Base-by-base conservation (phyloP, 768 basidiomycete species). In the Calvatia gigantea region DNA sequence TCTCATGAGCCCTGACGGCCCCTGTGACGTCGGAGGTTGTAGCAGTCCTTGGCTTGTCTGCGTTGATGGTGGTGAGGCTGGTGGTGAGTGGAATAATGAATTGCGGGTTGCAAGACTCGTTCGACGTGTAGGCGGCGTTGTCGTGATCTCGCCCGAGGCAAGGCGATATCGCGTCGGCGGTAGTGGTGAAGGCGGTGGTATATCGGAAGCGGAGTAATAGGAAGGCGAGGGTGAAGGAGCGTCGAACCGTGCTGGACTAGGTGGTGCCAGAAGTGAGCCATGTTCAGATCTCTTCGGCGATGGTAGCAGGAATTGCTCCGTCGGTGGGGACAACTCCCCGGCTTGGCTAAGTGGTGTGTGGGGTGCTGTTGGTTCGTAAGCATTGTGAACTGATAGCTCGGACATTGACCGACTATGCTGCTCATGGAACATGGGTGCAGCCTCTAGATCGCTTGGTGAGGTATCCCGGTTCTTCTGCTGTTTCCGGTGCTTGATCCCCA, bases 401-500 rank as follows among this genome's bases (percentile, higher is more conserved):
- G 87, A 90, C 2, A 75, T 67, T 0, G 89, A 89, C 4, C 85
- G 80, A 43, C 68, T 75, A 59, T 90, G 87, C 5, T 78, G 79
- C 29, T 82, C 75, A 23, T 75, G 66, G 69, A 89, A 88, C 78
- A 92, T 91, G 2, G 89, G 88, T 0, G 83, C 78, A 12, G 79
- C 75, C 72, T 92, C 89, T 2, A 82, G 66, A 58, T 77, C 78
- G 33, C 62, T 61, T 23, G 54, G 49, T 27, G 56, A 51, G 51
- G 44, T 59, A 60, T 47, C 65, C 35, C 66, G 67, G 43, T 73
- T 73, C 57, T 78, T 79, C 63, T 75, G 82, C 31, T 69, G 69
- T 47, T 82, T 84, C 35, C 84, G 80, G 62, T 85, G 88, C 32
- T 74, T 69, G 53, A 94, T 79, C 2, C 91, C 91, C 3, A 94